Evolutionary conservation across 176 grass and related monocot species (phyloP), one percentile per base, ranked within the genome.

Genomic region (Oryza glaberrima): DNA sequence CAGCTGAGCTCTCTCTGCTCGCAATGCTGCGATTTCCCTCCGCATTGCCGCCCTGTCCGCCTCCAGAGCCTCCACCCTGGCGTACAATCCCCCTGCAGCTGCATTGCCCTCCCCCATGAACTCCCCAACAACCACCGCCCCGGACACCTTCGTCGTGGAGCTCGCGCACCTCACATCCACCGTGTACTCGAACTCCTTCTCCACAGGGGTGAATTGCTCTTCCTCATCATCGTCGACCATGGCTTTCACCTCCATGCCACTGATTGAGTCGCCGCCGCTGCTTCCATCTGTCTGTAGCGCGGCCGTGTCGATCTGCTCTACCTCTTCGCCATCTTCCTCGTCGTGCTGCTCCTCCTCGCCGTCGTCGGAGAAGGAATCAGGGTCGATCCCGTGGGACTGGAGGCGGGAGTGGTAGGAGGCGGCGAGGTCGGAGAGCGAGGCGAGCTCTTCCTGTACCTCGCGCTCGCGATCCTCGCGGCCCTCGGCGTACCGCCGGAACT

Each of bases 21-120:
- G 80, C 65, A 95, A 49, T 1, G 87, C 86, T 7, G 90, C 81
- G 13, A 95, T 91, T 49, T 94, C 91, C 81, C 81, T 90, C 36
- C 81, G 79, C 77, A 92, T 82, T 15, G 82, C 83, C 8, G 77
- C 86, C 61, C 90, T 92, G 81, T 92, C 90, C 1, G 86, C 89
- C 74, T 97, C 95, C 20, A 94, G 90, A 45, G 86, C 86, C 75
- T 97, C 92, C 23, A 94, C 73, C 78, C 92, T 97, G 11, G 79
- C 81, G 34, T 86, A 86, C 36, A 94, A 86, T 13, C 80, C 88
- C 52, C 45, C 87, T 0, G 81, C 69, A 47, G 38, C 87, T 0
- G 81, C 69, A 47, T 76, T 84, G 60, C 82, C 64, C 1, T 72
- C 77, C 1, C 82, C 81, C 19, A 81, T 67, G 40, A 77, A 84